Conservation (phyloP, 176 grass and related monocot genomes). For the Triticum aestivum region IWGSC_CS_RefSeq_v2.1 NC_057799.1:550221448-550221947, state of each 20-base stretch:
- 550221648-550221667: background rate
- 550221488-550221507: background rate
- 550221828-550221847: conserved; percentile 80
- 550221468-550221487: background rate
- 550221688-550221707: background rate
- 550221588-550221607: background rate
- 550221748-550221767: conserved; percentile 13
- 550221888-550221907: conserved; percentile 46
- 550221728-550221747: background rate
- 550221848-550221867: conserved; percentile 73
- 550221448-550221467: background rate
- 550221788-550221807: conserved; percentile 58
- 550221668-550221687: background rate
- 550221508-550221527: background rate
- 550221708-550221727: background rate
- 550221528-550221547: background rate
- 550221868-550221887: conserved; percentile 56
- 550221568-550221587: background rate
- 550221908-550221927: conserved; percentile 54
- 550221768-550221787: conserved; percentile 52
- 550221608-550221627: background rate
- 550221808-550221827: conserved; percentile 61
- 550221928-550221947: conserved; percentile 70
- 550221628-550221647: background rate
- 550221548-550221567: background rate